phyloP scores from a whole-genome alignment of 75 land plant genomes.

The Ceratopteris richardii region DNA sequence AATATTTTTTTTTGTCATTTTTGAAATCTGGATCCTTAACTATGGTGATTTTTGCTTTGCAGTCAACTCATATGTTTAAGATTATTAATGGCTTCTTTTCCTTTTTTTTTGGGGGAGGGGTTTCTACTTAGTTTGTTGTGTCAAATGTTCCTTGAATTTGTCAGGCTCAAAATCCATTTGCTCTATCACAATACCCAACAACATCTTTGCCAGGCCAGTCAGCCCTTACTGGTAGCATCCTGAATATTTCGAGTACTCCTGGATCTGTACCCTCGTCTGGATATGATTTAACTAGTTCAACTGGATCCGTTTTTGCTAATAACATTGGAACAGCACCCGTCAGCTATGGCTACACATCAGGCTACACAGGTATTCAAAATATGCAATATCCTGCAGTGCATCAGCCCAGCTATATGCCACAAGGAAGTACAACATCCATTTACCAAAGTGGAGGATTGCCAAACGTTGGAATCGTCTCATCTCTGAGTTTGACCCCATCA shows the following conservation, averaged over 20 bases:
- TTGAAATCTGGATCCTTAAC: no score
- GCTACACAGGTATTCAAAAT: neutral
- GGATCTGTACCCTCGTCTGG: neutral
- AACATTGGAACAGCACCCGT: constrained; percentile 12
- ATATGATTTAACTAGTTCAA: neutral
- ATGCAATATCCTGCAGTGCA: constrained; percentile 57
- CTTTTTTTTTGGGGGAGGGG: no score
- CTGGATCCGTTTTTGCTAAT: neutral
- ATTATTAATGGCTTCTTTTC: no score
- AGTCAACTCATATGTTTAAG: no score
- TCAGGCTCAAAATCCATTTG: constrained; percentile 8
- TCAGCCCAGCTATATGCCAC: constrained; percentile 49
- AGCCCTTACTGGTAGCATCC: neutral
- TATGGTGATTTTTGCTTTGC: no score
- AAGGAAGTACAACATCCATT: neutral
- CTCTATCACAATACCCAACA: neutral
- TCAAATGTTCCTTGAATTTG: neutral
- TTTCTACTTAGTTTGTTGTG: no score
- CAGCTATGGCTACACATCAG: neutral
- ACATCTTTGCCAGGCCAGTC: constrained; percentile 6
- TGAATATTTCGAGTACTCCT: neutral
- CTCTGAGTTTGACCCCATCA: neutral
- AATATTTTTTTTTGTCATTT: no score
- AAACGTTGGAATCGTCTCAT: neutral
- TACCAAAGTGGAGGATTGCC: constrained; percentile 3